A percentile compares a stretch with the other conserved stretches of the same genome.
These are phyloP conservation scores for Clavariopsis aquatica DNA, from an alignment of 495 filamentous ascomycete species.

Conservation along the genomic window DNA sequence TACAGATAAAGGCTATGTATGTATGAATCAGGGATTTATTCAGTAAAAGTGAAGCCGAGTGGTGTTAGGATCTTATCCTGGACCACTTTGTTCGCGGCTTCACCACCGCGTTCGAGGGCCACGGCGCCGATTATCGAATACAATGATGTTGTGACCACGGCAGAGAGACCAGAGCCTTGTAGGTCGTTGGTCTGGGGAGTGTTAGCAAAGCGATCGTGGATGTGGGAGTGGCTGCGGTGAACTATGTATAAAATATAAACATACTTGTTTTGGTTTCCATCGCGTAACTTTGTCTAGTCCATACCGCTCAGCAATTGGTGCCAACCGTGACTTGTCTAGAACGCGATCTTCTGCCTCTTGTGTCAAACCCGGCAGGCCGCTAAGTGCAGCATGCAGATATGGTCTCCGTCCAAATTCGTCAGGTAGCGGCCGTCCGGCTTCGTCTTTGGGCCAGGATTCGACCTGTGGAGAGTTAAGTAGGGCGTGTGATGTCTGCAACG, in stretches of 20 bases:
- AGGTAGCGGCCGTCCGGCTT: constrained; percentile 31
- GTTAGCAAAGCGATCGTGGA: constrained; percentile 31
- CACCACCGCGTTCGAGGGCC: constrained; percentile 79
- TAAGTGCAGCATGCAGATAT: constrained; percentile 71
- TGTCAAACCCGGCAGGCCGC: constrained; percentile 69
- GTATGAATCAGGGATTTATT: background rate
- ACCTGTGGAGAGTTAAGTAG: constrained; percentile 57
- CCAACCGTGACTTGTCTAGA: constrained; percentile 60
- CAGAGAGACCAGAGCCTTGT: constrained; percentile 65
- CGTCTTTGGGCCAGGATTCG: background rate
- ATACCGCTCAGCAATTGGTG: constrained; percentile 65
- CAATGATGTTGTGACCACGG: constrained; percentile 71
- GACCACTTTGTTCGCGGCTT: constrained; percentile 70
- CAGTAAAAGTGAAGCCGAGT: constrained; percentile 38
- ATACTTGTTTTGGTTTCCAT: constrained; percentile 83
- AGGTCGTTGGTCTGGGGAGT: constrained; percentile 67
- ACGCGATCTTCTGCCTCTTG: constrained; percentile 56
- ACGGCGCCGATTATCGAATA: constrained; percentile 88
- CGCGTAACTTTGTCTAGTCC: constrained; percentile 72
- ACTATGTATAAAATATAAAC: constrained; percentile 32
- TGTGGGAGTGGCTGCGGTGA: background rate
- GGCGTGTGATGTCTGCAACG: constrained; percentile 72
- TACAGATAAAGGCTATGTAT: background rate
- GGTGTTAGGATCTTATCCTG: constrained; percentile 71
- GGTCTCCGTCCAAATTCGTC: constrained; percentile 61